Evolutionary conservation across 148 eudicot genomes (phyloP), one percentile per base, ranked within the genome.

Genomic region (Tetragonia tetragonoides): DNA sequence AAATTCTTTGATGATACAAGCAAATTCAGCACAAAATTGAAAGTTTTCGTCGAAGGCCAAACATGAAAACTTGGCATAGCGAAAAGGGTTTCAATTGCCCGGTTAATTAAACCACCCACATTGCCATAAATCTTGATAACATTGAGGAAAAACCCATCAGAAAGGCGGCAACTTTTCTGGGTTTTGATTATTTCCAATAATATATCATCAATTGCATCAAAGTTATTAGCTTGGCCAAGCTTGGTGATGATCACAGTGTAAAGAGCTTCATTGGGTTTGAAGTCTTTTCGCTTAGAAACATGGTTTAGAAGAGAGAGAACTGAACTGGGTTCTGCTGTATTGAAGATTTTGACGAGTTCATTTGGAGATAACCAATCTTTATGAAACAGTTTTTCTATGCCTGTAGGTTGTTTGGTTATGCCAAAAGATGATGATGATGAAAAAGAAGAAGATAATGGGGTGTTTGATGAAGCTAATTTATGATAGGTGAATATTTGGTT

Each of bases 361-460:
- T 79, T 85, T 46, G 90, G 89, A 67, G 95, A 84, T 79, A 94
- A 70, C 98, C 97, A 94, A 67, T 94, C 97, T 86, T 86, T 89
- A 82, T 87, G 90, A 71, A 78, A 78, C 53, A 88, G 78, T 39
- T 72, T 86, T 75, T 73, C 73, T 16, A 59, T 81, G 76, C 63
- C 54, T 4, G 16, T 17, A 76, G 70, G 0, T 61, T 80, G 64
- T 14, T 70, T 59, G 3, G 34, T 6, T 23, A 47, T 24, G 18
- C 16, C 24, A 17, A 68, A 1, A 34, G 73, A 39, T 75, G 66
- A 69, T 20, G 47, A 37, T 38, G 40, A 12, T 12, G 61, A 68
- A 42, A 46, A 24, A 37, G 75, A 66, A 28, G 38, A 15, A 66
- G 24, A 62, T 21, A 9, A 28, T 76, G 42, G 60, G 64, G 7